Percentiles rank a stretch among this genome's conserved stretches.
These are phyloP conservation scores for Chimonanthus salicifolius DNA, from an alignment of 164 flowering plant species.

Conservation along the genomic window DNA sequence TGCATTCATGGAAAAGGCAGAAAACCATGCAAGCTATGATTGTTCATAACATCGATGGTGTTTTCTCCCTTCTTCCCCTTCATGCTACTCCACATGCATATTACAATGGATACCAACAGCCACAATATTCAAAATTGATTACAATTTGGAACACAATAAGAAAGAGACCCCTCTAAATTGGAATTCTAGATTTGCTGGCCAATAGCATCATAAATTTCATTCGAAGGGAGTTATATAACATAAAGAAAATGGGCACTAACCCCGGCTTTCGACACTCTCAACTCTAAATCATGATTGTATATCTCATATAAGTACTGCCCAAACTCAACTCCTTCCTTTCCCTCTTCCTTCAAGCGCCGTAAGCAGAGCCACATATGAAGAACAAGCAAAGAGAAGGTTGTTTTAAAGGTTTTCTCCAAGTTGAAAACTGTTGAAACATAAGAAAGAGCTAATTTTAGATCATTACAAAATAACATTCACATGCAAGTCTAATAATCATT, in stretches of 20 bases:
- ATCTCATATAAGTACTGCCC: slow-evolving; percentile 92
- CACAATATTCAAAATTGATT: not conserved
- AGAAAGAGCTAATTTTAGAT: not conserved
- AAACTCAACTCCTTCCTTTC: slow-evolving; percentile 85
- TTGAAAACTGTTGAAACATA: slow-evolving; percentile 63
- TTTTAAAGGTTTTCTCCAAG: slow-evolving; percentile 90
- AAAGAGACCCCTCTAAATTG: not conserved
- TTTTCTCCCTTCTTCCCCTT: not conserved
- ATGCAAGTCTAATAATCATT: not conserved
- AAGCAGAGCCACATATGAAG: slow-evolving; percentile 96
- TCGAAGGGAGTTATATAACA: not conserved
- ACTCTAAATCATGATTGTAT: slow-evolving; percentile 90
- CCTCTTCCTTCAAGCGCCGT: slow-evolving; percentile 90
- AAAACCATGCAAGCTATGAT: not conserved
- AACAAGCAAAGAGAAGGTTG: slow-evolving; percentile 82
- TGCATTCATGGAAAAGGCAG: not conserved
- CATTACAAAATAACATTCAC: not conserved
- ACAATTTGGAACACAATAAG: not conserved
- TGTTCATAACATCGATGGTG: not conserved
- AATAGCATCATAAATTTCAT: too few species aligned
- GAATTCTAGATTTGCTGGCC: not conserved
- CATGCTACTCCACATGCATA: not conserved
- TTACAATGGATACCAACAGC: not conserved
- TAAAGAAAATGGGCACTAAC: slow-evolving; percentile 36
- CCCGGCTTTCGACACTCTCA: slow-evolving; percentile 97